Conservation (phyloP, 2,329 filamentous ascomycete genomes). For the Epicoccum sorghinum region DNA sequence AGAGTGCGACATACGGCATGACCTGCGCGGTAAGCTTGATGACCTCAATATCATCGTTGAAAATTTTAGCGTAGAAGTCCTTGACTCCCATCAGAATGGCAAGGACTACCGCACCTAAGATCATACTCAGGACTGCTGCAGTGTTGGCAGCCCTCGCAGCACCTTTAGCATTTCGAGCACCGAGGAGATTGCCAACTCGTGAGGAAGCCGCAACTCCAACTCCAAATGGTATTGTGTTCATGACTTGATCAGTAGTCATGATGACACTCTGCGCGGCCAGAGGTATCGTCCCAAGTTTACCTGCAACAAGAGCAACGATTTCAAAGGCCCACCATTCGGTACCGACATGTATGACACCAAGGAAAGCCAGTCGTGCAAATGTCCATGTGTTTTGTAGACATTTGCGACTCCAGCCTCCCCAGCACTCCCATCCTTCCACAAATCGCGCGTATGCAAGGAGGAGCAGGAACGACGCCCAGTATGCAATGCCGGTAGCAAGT, state of each 20-base stretch:
- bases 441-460: constrained; percentile 76
- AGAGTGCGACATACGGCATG: constrained; percentile 85
- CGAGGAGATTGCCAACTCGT: constrained; percentile 80
- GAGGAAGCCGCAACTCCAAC: constrained; percentile 81
- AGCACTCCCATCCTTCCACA: constrained; percentile 74
- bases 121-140: constrained; percentile 73
- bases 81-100: constrained; percentile 72
- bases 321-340: constrained; percentile 97
- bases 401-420: constrained; percentile 73
- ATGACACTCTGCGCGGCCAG: constrained; percentile 86
- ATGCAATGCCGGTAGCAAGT: constrained; percentile 80
- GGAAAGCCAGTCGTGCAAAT: constrained; percentile 74
- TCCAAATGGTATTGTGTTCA: constrained; percentile 86
- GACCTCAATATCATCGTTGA: constrained; percentile 78
- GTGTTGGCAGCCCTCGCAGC: constrained; percentile 76
- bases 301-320: constrained; percentile 83
- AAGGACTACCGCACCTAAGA: constrained; percentile 72
- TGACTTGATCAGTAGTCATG: constrained; percentile 86
- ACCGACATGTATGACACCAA: constrained; percentile 82
- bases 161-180: constrained; percentile 67
- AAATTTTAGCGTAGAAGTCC: constrained; percentile 76
- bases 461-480: constrained; percentile 82
- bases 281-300: constrained; percentile 76
- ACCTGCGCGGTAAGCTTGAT: constrained; percentile 75
- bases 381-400: constrained; percentile 71